Base-by-base conservation (phyloP, 495 filamentous ascomycete species). In the Podospora pseudopauciseta region DNA sequence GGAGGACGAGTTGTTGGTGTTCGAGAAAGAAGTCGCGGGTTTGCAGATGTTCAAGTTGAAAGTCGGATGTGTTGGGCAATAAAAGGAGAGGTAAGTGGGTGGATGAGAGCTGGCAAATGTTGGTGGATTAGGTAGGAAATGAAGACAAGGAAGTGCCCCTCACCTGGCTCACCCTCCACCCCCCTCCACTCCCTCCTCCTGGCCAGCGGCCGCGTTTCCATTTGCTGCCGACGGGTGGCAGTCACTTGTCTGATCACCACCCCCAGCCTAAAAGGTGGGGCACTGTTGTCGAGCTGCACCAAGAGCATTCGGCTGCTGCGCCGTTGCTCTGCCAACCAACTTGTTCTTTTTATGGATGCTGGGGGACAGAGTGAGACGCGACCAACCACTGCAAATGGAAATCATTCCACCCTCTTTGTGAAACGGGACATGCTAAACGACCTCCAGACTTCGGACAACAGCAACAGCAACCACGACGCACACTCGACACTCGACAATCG, bases 201-300 rank as follows among this genome's bases (percentile, higher is more conserved):
- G 70, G 72, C 53, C 13, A 49, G 65, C 67, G 69, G 60, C 67
- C 54, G 70, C 71, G 65, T 72, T 76, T 74, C 74, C 70, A 70
- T 74, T 74, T 73, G 69, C 64, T 73, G 63, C 27, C 74, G 63
- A 67, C 64, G 65, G 69, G 71, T 72, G 68, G 63, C 70, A 44
- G 68, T 72, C 73, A 67, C 68, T 71, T 72, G 74, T 77, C 71
- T 76, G 70, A 72, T 75, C 71, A 74, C 44, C 61, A 70, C 58
- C 63, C 60, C 66, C 58, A 70, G 73, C 64, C 70, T 23, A 23
- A 66, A 71, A 73, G 69, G 72, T 74, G 74, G 74, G 74, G 74
- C 39, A 20, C 56, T 62, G 60, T 5, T 2, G 13, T 49, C 39
- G 1, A 49, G 39, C 39, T 49, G 39, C 9, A 16, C 39, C 39